A percentile compares a stretch with the other conserved stretches of the same genome.
These are phyloP conservation scores for Macrophomina pseudophaseolina DNA, from an alignment of 2,329 filamentous ascomycete genomes.

Conservation along the genomic window DNA sequence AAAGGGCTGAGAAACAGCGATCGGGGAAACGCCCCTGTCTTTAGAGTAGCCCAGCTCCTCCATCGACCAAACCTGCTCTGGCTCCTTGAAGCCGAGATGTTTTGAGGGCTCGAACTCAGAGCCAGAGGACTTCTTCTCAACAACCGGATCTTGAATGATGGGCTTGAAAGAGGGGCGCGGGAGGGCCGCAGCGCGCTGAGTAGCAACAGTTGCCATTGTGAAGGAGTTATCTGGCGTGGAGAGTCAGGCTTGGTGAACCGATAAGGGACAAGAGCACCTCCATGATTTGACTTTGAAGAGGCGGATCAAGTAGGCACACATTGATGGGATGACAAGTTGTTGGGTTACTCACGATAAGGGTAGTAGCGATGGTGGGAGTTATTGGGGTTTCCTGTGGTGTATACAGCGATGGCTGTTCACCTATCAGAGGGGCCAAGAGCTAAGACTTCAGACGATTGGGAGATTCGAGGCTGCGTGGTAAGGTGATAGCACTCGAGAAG, in stretches of 20 bases:
- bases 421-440: conserved; percentile 1
- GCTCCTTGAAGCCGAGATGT: conserved; percentile 61
- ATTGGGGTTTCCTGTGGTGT: neutral
- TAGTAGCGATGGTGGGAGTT: neutral
- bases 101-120: conserved; percentile 58
- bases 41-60: conserved; percentile 63
- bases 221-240: conserved; percentile 9
- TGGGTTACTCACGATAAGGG: neutral
- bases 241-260: conserved; percentile 2
- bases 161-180: conserved; percentile 40
- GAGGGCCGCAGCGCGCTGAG: conserved; percentile 36
- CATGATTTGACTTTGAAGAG: neutral
- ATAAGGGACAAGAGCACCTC: neutral
- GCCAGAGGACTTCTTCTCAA: conserved; percentile 29
- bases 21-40: conserved; percentile 63
- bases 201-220: conserved; percentile 38
- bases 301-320: neutral
- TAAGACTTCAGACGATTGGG: neutral
- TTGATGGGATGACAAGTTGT: neutral
- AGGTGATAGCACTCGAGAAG: neutral
- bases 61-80: conserved; percentile 63
- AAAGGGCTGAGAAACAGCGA: conserved; percentile 70
- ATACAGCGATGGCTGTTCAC: neutral
- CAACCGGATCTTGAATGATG: conserved; percentile 36
- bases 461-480: neutral